Base-by-base conservation (phyloP, 2,329 filamentous ascomycete species). In the Parafenestella ontariensis region DNA sequence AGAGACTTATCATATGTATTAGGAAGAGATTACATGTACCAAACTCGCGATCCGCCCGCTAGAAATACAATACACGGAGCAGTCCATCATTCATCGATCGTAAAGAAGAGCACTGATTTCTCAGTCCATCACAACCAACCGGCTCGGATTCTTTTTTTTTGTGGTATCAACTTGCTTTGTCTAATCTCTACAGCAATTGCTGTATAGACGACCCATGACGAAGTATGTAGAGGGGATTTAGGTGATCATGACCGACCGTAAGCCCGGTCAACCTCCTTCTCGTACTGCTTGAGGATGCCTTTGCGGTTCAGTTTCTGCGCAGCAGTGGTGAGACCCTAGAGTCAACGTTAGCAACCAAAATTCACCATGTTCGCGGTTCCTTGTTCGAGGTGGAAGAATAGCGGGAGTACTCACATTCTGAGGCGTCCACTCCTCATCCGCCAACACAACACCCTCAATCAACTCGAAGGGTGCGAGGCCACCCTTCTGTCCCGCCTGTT, bases 371-470 rank as follows among this genome's bases (percentile, higher is more conserved):
- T 6, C 17, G 23, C 29, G 37, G 33, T 21, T 10, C 8, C 31
- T 5, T 31, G 31, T 20, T 33, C 34, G 9, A 17, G 34, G 9
- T 8, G 9, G n/a, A 21, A 21, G 36, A 54, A 18, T 31, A 11
- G 28, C 3, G 15, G 28, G 3, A 31, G 5, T 34, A 84, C 90
- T 87, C 81, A 94, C 91, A 72, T 88, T 95, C 54, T 87, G 84
- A 48, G 92, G 90, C 50, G 89, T 94, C 92, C 92, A 96, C 76
- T 96, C 92, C 71, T 94, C 91, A 61, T 94, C 90, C 0, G 88
- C 87, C 52, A 96, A 75, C 23, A 94, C 89, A 18, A 94, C 87
- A 46, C 88, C 90, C 26, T 87, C 83, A 36, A 96, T 82, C 59
- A 89, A 87, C 80, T 96, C 91, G 55, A 95, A 87, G 9, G 85